These are phyloP conservation scores for Melampsora americana DNA, from an alignment of 1,284 basidiomycete species.

Conservation along the genomic window DNA sequence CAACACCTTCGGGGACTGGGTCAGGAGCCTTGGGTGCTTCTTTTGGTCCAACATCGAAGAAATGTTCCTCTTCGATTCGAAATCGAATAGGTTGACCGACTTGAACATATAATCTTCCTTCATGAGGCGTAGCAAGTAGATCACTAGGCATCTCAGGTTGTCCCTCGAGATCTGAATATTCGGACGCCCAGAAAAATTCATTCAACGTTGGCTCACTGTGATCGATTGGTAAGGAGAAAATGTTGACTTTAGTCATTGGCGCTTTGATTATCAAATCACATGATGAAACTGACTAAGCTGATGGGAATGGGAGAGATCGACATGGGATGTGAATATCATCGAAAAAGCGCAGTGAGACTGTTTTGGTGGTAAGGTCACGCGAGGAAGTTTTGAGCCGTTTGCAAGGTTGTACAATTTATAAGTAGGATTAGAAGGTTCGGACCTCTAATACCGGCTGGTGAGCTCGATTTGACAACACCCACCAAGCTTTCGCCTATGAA, in stretches of 20 bases:
- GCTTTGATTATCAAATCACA: not conserved
- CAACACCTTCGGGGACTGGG: slow-evolving; percentile 6
- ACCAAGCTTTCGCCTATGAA: slow-evolving; percentile 40
- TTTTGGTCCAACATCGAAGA: slow-evolving; percentile 35
- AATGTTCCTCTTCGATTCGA: slow-evolving; percentile 39
- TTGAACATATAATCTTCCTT: slow-evolving; percentile 36
- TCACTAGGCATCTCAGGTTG: slow-evolving; percentile 22
- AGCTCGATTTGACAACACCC: slow-evolving; percentile 36
- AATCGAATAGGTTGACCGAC: slow-evolving; percentile 37
- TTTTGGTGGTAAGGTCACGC: not conserved
- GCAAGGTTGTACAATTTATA: not conserved
- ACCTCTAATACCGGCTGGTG: slow-evolving; percentile 39
- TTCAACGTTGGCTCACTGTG: slow-evolving; percentile 35
- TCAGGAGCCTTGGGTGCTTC: slow-evolving; percentile 38
- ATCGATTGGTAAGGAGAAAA: not conserved
- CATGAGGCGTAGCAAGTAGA: slow-evolving; percentile 12
- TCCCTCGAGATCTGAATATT: slow-evolving; percentile 35
- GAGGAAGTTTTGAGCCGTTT: not conserved
- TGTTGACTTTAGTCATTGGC: not conserved
- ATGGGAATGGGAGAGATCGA: slow-evolving; percentile 24
- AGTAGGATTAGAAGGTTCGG: not conserved
- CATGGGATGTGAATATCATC: slow-evolving; percentile 41
- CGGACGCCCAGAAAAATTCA: slow-evolving; percentile 43
- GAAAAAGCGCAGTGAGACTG: slow-evolving; percentile 41
- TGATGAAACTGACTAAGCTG: slow-evolving; percentile 25